phyloP scores from a whole-genome alignment of 495 filamentous ascomycete species.

The Penicillium antarcticum region DNA sequence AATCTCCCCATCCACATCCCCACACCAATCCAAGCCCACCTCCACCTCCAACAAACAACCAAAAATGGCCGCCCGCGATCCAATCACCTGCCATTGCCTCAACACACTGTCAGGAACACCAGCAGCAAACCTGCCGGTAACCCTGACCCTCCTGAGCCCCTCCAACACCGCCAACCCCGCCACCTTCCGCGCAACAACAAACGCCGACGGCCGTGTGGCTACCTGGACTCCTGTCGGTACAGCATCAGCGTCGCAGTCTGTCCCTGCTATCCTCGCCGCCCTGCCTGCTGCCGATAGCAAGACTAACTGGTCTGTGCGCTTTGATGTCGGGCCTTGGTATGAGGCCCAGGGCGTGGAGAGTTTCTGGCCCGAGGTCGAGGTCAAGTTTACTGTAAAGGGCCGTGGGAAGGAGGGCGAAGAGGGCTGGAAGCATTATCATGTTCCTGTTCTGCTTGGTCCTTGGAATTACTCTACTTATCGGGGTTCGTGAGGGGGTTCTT shows the following conservation, averaged over 20 bases:
- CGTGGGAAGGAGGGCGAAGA: constrained; percentile 53
- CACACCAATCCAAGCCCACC: constrained; percentile 13
- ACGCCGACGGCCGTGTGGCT: constrained; percentile 82
- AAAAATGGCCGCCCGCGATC: constrained; percentile 52
- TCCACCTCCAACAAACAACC: constrained; percentile 17
- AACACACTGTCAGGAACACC: constrained; percentile 65
- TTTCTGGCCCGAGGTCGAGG: constrained; percentile 89
- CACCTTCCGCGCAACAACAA: constrained; percentile 65
- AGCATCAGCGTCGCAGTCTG: constrained; percentile 41
- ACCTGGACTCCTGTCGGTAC: constrained; percentile 62
- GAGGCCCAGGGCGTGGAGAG: constrained; percentile 64
- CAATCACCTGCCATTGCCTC: constrained; percentile 76
- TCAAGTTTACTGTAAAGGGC: constrained; percentile 72
- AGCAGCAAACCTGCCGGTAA: constrained; percentile 53
- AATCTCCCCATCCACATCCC: constrained; percentile 15
- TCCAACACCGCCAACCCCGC: constrained; percentile 29
- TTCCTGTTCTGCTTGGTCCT: constrained; percentile 83
- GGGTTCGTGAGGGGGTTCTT: constrained; percentile 47
- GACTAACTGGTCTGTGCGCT: constrained; percentile 68
- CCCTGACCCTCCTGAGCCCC: constrained; percentile 45
- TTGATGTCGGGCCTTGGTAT: constrained; percentile 77
- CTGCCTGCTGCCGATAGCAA: constrained; percentile 37
- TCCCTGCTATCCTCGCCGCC: constrained; percentile 47
- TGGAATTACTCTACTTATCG: constrained; percentile 94
- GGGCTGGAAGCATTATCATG: constrained; percentile 80